Evolutionary conservation across 257 asterid species (phyloP).

Genomic region (Ilex asprella): DNA sequence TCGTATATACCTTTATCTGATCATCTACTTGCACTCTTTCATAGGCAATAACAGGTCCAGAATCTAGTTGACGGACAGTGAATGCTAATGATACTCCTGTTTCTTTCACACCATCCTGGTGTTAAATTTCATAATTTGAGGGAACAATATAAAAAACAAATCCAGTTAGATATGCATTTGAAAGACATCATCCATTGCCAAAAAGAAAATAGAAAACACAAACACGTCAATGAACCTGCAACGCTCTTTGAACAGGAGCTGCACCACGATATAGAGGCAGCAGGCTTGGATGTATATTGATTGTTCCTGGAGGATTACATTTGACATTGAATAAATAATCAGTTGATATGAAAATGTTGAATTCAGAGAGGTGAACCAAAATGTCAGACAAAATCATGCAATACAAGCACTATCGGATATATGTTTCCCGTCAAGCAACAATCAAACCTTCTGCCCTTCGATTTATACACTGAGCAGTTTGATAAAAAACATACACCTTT

Average conservation of each 20-base stretch:
- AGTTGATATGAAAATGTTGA: too few relatives aligned
- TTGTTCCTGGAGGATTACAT: constrained; percentile 62
- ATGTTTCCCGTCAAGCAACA: too few relatives aligned
- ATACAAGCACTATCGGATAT: too few relatives aligned
- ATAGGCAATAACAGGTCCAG: constrained; percentile 80
- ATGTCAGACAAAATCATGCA: too few relatives aligned
- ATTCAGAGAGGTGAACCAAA: too few relatives aligned
- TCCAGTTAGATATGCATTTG: too few relatives aligned
- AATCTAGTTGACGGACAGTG: constrained; percentile 84
- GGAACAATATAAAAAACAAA: not conserved
- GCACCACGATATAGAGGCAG: constrained; percentile 98
- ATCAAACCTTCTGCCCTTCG: too few relatives aligned
- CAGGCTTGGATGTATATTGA: constrained; percentile 88
- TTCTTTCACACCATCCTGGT: constrained; percentile 85
- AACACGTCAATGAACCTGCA: constrained; percentile 46
- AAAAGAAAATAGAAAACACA: not conserved
- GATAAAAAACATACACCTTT: too few relatives aligned
- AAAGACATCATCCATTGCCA: not conserved
- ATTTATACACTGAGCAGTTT: too few relatives aligned
- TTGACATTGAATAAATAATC: constrained; percentile 9
- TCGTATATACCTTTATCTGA: constrained; percentile 57
- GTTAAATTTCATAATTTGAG: not conserved
- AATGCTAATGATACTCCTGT: constrained; percentile 93
- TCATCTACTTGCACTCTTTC: constrained; percentile 57
- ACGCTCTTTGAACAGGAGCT: constrained; percentile 96